Evolutionary conservation across 1,139 yeast species (phyloP).

Genomic region (Debaryomyces fabryi): DNA sequence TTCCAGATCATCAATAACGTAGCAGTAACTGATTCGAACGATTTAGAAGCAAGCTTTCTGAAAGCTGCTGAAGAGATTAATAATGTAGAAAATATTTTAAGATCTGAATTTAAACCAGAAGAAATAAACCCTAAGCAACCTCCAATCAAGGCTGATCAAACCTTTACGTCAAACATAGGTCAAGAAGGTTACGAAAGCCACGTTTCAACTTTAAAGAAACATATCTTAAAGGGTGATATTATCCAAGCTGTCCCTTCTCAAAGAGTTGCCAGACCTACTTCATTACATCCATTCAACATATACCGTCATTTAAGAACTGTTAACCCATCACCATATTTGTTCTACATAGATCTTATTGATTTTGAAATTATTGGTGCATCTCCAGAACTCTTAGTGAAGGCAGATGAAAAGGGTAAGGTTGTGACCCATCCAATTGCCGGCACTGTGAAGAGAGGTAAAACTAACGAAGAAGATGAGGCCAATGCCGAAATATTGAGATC

Average conservation of each 20-base stretch:
- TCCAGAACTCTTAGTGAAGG: slow-evolving; percentile 87
- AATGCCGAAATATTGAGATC: slow-evolving; percentile 73
- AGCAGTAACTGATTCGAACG: slow-evolving; percentile 44
- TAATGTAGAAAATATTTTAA: slow-evolving; percentile 55
- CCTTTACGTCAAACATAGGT: slow-evolving; percentile 85
- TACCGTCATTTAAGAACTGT: slow-evolving; percentile 93
- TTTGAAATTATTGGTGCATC: slow-evolving; percentile 97
- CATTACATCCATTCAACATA: slow-evolving; percentile 93
- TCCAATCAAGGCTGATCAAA: slow-evolving; percentile 64
- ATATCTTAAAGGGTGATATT: slow-evolving; percentile 87
- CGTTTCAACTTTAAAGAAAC: slow-evolving; percentile 73
- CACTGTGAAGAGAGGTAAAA: slow-evolving; percentile 85
- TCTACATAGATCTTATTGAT: slow-evolving; percentile 86
- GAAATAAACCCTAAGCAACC: slow-evolving; percentile 59
- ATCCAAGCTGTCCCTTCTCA: slow-evolving; percentile 98
- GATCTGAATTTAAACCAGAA: slow-evolving; percentile 36
- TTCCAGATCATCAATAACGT: slow-evolving; percentile 88
- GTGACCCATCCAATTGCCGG: slow-evolving; percentile 98
- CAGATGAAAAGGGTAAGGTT: slow-evolving; percentile 70
- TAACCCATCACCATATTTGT: slow-evolving; percentile 95
- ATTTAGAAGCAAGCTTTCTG: slow-evolving; percentile 52
- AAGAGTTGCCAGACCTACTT: slow-evolving; percentile 92
- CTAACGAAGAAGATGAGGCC: slow-evolving; percentile 86
- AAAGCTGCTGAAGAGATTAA: slow-evolving; percentile 60
- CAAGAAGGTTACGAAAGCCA: slow-evolving; percentile 88